Base-by-base conservation (phyloP, 2,329 filamentous ascomycete species). In the Sphaerulina populicola region DNA sequence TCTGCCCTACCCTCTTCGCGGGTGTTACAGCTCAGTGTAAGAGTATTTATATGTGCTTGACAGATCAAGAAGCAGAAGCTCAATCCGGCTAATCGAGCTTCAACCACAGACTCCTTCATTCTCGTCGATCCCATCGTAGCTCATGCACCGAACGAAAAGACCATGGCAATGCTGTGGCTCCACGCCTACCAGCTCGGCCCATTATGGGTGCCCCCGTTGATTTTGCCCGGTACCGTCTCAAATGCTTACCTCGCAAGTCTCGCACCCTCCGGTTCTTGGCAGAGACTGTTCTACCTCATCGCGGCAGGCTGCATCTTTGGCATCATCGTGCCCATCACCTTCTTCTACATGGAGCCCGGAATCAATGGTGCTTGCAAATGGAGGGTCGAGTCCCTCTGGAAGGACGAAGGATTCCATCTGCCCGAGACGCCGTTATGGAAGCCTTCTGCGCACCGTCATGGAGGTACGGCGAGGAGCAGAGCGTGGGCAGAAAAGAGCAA, bases 301-400 rank as follows among this genome's bases (percentile, higher is more conserved):
- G 60, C 59, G 4, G 50, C 58, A 5, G 54, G 63, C 0, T 56
- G 58, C 10, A 55, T 67, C 27, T 60, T 61, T 44, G 66, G 58
- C 50, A 67, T 71, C n/a, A 30, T 49, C n/a, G 54, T 67, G 14
- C 67, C 67, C 0, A 66, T 68, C 27, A 71, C 68, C 0, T 63
- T 68, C 43, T 57, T 69, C 27, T 66, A 66, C 51, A 70, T 70
- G 62, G 69, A 71, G 55, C 67, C 67, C 4, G 63, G 61, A 1
- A 63, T 70, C 39, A 70, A 71, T 42, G 68, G 68, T 4, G 66
- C 68, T 1, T 61, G 54, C 12, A 70, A 71, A 49, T 71, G 68
- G 67, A 70, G 69, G 51, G 66, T 63, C 5, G 63, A 69, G 47
- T 54, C 57, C 43, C 44, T 70, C 37, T 49, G 69, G 47, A 60